phyloP scores from a whole-genome alignment of 2,329 filamentous ascomycete species.

The Cercospora nicotianae region DNA sequence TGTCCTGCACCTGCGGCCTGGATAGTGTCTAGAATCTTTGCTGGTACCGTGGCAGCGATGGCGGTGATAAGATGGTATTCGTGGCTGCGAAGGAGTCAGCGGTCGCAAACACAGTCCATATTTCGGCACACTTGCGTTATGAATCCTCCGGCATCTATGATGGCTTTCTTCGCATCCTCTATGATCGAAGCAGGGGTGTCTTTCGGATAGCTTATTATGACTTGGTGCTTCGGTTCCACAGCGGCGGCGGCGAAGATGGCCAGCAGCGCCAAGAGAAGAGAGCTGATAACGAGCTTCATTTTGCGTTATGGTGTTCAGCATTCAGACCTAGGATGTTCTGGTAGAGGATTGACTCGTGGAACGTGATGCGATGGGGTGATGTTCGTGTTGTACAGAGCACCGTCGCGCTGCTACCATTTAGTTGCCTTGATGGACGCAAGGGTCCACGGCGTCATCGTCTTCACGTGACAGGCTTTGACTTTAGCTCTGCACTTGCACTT shows the following conservation, averaged over 20 bases:
- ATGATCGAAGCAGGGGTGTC: conserved; percentile 68
- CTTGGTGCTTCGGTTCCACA: conserved; percentile 60
- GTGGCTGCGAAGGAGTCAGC: conserved; percentile 22
- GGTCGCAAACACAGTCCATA: conserved; percentile 17
- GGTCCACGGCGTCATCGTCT: background rate
- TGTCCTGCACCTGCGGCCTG: conserved; percentile 62
- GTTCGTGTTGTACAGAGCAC: background rate
- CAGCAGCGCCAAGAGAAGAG: conserved; percentile 29
- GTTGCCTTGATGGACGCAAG: background rate
- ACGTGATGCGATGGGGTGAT: background rate
- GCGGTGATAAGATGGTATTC: conserved; percentile 38
- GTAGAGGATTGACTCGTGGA: background rate
- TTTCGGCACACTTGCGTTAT: background rate
- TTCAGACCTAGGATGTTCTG: background rate
- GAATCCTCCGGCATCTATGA: conserved; percentile 38
- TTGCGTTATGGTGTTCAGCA: conserved; percentile 3
- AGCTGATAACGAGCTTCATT: conserved; percentile 36
- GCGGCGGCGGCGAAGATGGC: conserved; percentile 25
- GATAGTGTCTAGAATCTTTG: conserved; percentile 67
- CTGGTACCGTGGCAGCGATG: conserved; percentile 60
- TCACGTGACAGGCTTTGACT: background rate
- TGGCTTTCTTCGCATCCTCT: conserved; percentile 63
- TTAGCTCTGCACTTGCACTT: background rate
- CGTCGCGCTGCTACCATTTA: background rate
- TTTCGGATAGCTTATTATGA: conserved; percentile 76